Conservation (phyloP, 257 asterid species). For the Przewalskia tangutica region DNA sequence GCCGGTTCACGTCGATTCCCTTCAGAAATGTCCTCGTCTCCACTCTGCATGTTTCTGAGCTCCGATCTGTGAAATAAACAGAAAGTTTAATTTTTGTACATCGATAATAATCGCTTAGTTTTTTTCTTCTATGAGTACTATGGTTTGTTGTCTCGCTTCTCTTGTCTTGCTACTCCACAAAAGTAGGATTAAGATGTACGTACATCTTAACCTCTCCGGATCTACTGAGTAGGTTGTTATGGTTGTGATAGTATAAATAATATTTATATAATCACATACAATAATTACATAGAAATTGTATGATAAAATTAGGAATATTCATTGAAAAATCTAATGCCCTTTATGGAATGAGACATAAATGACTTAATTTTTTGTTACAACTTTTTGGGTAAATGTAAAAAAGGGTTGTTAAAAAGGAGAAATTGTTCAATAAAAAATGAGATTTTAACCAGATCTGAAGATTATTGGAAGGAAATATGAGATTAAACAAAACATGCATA, state of each 20-base stretch:
- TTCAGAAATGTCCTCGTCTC: conserved; percentile 46
- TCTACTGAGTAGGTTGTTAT: too few relatives aligned
- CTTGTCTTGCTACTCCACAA: too few relatives aligned
- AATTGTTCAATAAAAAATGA: not conserved
- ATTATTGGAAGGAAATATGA: not conserved
- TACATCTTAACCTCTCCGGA: too few relatives aligned
- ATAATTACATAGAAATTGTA: not conserved
- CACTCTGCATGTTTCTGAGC: conserved; percentile 20
- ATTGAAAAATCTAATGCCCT: not conserved
- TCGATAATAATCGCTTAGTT: not conserved
- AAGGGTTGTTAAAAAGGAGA: not conserved
- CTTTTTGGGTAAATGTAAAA: not conserved
- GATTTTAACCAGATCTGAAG: conserved; percentile 8
- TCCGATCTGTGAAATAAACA: conserved; percentile 29
- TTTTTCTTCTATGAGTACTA: too few relatives aligned
- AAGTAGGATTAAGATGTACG: too few relatives aligned
- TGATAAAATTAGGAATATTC: not conserved
- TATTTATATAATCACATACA: too few relatives aligned
- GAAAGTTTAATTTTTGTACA: not conserved
- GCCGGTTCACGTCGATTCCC: conserved; percentile 69
- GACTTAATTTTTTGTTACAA: not conserved
- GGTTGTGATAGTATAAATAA: too few relatives aligned
- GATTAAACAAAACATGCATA: not conserved
- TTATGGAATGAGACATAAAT: not conserved
- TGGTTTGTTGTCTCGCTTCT: too few relatives aligned